Conservation (phyloP, 257 asterid genomes). For the Asclepias syriaca region DNA sequence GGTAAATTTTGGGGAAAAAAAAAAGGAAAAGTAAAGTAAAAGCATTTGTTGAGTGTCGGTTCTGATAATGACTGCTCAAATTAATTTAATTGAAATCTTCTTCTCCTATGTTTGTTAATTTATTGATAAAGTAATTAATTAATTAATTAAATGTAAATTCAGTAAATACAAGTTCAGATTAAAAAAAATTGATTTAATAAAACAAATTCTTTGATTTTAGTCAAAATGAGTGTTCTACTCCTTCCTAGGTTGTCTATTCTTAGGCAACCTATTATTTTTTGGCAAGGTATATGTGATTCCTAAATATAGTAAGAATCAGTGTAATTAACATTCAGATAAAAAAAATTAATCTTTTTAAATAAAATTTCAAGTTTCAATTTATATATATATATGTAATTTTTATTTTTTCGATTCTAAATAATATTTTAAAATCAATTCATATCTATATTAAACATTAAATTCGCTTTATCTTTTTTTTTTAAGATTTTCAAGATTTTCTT, state of each 20-base stretch:
- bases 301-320: background rate
- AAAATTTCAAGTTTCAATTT: too few species aligned
- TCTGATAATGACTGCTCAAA: constrained; percentile 7
- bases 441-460: too few species aligned
- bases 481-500: background rate
- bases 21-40: background rate
- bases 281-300: background rate
- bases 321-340: too few species aligned
- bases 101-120: background rate
- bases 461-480: too few species aligned
- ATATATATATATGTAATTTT: too few species aligned
- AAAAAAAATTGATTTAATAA: too few species aligned
- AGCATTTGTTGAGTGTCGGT: constrained; percentile 3
- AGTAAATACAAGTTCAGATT: too few species aligned
- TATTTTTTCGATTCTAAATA: too few species aligned
- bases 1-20: background rate
- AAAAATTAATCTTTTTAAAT: too few species aligned
- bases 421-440: too few species aligned
- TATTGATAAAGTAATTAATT: too few species aligned
- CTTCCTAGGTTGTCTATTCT: background rate
- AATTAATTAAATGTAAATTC: too few species aligned
- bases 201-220: background rate
- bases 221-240: background rate
- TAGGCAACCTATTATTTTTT: background rate
- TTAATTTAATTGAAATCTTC: background rate